These are phyloP conservation scores for Chalciporus pseudorubinellus DNA, from an alignment of 768 basidiomycete genomes.

Conservation along the genomic window DNA sequence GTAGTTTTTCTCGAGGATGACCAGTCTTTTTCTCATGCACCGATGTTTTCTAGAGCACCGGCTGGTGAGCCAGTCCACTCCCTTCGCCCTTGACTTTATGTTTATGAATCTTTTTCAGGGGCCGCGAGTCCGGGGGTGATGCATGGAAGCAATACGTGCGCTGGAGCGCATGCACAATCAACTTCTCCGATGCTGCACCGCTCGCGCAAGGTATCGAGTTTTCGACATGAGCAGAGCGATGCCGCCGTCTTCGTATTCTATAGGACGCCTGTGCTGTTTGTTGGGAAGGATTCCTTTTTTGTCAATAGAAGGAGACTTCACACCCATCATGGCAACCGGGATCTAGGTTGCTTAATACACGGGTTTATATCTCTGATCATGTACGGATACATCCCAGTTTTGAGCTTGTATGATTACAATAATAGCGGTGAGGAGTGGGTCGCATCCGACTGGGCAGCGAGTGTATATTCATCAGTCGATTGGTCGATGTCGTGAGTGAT, in stretches of 20 bases:
- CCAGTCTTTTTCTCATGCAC: slow-evolving; percentile 10
- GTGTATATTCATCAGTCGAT: slow-evolving; percentile 16
- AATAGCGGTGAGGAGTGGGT: slow-evolving; percentile 18
- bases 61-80: slow-evolving; percentile 54
- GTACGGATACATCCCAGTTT: slow-evolving; percentile 12
- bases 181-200: slow-evolving; percentile 86
- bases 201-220: slow-evolving; percentile 94
- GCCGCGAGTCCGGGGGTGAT: slow-evolving; percentile 94
- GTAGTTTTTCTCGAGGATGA: slow-evolving; percentile 14
- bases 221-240: slow-evolving; percentile 36
- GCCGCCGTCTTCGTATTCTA: not conserved
- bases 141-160: slow-evolving; percentile 98
- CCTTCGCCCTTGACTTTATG: slow-evolving; percentile 14
- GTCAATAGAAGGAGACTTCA: slow-evolving; percentile 20
- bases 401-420: slow-evolving; percentile 20
- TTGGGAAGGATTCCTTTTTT: slow-evolving; percentile 11
- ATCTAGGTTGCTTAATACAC: slow-evolving; percentile 11
- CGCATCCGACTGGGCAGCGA: slow-evolving; percentile 9
- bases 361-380: slow-evolving; percentile 4
- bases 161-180: slow-evolving; percentile 91
- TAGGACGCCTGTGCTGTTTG: slow-evolving; percentile 4
- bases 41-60: slow-evolving; percentile 61
- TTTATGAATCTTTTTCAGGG: slow-evolving; percentile 49
- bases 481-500: slow-evolving; percentile 35
- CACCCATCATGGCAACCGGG: slow-evolving; percentile 26